Evolutionary conservation across 2,329 filamentous ascomycete species (phyloP).

Genomic region (Beauveria caledonica): DNA sequence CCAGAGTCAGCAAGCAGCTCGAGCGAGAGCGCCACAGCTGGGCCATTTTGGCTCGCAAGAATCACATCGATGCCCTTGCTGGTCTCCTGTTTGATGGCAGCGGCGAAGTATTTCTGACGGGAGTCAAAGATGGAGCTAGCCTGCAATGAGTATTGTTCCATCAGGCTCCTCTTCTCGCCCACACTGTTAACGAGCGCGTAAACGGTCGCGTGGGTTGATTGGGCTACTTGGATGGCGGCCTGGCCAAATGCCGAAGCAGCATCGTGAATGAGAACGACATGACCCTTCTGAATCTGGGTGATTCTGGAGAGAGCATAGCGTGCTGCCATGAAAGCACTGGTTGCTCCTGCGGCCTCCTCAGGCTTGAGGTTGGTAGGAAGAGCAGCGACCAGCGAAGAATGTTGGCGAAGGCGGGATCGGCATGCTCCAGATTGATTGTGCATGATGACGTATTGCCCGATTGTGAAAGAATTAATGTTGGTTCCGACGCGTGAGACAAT

Average conservation of each 20-base stretch:
- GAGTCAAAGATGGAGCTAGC: background rate
- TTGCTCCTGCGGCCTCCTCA: background rate
- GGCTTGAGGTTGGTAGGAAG: background rate
- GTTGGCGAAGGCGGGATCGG: background rate
- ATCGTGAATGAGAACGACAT: background rate
- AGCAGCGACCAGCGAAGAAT: background rate
- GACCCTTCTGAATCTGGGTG: background rate
- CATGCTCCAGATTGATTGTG: background rate
- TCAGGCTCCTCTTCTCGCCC: background rate
- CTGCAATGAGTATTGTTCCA: background rate
- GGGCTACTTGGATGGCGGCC: background rate
- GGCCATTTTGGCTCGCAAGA: background rate
- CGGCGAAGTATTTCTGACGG: no score
- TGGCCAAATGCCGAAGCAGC: background rate
- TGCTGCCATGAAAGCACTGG: background rate
- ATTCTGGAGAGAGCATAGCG: background rate
- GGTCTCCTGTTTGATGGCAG: background rate
- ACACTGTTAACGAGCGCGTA: background rate
- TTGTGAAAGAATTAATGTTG: background rate
- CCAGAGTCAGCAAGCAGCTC: background rate
- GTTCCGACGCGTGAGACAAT: background rate
- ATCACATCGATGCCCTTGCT: background rate
- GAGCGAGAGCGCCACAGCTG: background rate
- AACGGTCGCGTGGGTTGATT: background rate
- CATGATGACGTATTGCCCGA: background rate